These are phyloP conservation scores for Colletotrichum lupini DNA, from an alignment of 2,329 filamentous ascomycete species.

Conservation along the genomic window DNA sequence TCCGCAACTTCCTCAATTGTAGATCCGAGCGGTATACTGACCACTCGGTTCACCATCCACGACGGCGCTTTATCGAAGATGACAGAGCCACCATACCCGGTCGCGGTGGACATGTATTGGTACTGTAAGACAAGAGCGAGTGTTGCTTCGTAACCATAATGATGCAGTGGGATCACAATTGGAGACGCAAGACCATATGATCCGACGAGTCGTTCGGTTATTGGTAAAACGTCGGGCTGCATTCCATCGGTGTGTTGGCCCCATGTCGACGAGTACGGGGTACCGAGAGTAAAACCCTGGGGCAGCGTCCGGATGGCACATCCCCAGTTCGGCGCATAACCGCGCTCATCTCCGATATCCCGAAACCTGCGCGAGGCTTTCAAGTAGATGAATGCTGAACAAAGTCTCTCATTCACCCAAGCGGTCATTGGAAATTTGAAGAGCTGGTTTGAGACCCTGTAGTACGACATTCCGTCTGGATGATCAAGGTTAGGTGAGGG, in stretches of 20 bases:
- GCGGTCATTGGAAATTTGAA: neutral
- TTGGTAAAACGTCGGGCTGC: neutral
- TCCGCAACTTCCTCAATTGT: neutral
- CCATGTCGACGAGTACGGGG: neutral
- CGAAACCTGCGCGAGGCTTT: neutral
- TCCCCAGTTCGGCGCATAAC: neutral
- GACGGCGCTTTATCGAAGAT: neutral
- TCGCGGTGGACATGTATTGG: neutral
- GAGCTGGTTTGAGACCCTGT: neutral
- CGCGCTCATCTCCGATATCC: too few species aligned
- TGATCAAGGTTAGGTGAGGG: neutral
- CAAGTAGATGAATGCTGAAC: neutral
- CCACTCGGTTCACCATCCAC: conserved; percentile 16
- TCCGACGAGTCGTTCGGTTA: neutral
- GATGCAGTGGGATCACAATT: neutral
- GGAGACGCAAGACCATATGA: conserved; percentile 1
- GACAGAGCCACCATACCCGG: neutral
- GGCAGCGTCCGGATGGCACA: conserved; percentile 5
- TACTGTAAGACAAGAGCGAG: conserved; percentile 9
- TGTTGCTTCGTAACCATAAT: accelerated
- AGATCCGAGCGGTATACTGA: neutral
- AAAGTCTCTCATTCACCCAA: neutral
- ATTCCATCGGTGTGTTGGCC: too few species aligned
- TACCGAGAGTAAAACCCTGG: neutral
- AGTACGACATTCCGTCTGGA: neutral